Conservation (phyloP, 768 basidiomycete genomes). For the Hirschioporus abietinus region DNA sequence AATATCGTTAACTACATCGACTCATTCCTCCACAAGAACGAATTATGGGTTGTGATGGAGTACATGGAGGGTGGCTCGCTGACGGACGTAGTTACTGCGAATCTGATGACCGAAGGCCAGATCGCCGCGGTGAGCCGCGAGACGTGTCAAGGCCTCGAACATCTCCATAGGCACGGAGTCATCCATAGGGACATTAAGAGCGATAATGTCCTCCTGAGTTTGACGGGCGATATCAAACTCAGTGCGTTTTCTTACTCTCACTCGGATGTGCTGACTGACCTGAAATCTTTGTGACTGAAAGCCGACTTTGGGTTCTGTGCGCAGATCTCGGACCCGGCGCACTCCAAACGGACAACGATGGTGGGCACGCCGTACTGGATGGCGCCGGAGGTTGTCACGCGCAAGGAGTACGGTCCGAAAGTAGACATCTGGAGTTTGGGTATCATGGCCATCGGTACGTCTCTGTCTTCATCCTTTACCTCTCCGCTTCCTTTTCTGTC, state of each 20-base stretch:
- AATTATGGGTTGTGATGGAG: slow-evolving; percentile 99
- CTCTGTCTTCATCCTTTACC: slow-evolving; percentile 6
- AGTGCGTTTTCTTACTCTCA: slow-evolving; percentile 51
- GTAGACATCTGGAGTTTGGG: slow-evolving; percentile 98
- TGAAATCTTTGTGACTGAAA: slow-evolving; percentile 32
- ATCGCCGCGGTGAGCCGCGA: slow-evolving; percentile 96
- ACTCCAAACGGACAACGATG: slow-evolving; percentile 95
- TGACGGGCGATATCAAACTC: slow-evolving; percentile 95
- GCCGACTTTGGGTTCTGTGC: slow-evolving; percentile 99
- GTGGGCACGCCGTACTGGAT: slow-evolving; percentile 99
- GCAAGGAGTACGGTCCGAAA: slow-evolving; percentile 96
- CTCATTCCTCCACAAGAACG: slow-evolving; percentile 95
- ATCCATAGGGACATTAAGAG: slow-evolving; percentile 99
- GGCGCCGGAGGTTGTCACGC: slow-evolving; percentile 96
- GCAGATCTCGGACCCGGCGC: slow-evolving; percentile 85
- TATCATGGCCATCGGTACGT: slow-evolving; percentile 90
- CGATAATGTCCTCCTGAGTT: slow-evolving; percentile 89
- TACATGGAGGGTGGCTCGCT: slow-evolving; percentile 97
- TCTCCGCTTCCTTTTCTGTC: not conserved
- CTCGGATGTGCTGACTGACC: slow-evolving; percentile 5
- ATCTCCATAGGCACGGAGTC: slow-evolving; percentile 92
- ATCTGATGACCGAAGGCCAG: slow-evolving; percentile 97
- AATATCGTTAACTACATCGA: slow-evolving; percentile 99
- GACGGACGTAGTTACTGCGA: slow-evolving; percentile 93
- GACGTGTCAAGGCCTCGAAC: slow-evolving; percentile 88